Percentiles rank a stretch among this genome's conserved stretches.
Conservation (phyloP, 140 eudicot genomes). For the Oenanthe javanica region DNA sequence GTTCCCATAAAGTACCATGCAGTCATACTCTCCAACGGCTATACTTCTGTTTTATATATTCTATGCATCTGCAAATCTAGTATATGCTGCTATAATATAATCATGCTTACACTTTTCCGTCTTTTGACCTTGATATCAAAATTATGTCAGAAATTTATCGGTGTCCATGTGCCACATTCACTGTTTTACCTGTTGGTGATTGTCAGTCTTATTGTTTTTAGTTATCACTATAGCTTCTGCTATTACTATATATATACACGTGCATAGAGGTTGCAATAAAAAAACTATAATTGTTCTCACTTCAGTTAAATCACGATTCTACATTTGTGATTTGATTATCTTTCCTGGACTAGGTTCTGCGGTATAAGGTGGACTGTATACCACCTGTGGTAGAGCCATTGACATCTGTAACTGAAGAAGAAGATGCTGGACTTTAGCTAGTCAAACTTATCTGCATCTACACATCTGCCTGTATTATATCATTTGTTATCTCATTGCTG, state of each 20-base stretch:
- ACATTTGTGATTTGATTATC: neutral
- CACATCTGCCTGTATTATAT: neutral
- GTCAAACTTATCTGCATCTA: neutral
- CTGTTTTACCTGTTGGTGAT: neutral
- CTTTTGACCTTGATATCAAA: neutral
- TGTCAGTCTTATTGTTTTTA: neutral
- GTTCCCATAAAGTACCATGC: neutral
- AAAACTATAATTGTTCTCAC: neutral
- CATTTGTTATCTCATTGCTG: neutral
- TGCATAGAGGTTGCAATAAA: neutral
- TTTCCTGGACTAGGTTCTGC: slow-evolving; percentile 42
- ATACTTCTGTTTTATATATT: neutral
- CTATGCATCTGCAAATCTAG: neutral
- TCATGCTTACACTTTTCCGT: neutral
- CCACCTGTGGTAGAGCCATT: slow-evolving; percentile 69
- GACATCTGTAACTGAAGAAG: slow-evolving; percentile 23
- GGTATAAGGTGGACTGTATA: slow-evolving; percentile 74
- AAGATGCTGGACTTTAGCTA: slow-evolving; percentile 13
- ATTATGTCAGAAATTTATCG: neutral
- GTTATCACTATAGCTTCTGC: neutral
- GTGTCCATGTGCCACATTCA: neutral
- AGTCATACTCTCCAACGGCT: neutral
- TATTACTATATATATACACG: neutral
- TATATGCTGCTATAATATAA: neutral
- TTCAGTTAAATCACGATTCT: neutral